Percentiles rank a stretch among this genome's conserved stretches.
phyloP scores from a whole-genome alignment of 805 yeast species.

The Dipodascus albidus region DNA sequence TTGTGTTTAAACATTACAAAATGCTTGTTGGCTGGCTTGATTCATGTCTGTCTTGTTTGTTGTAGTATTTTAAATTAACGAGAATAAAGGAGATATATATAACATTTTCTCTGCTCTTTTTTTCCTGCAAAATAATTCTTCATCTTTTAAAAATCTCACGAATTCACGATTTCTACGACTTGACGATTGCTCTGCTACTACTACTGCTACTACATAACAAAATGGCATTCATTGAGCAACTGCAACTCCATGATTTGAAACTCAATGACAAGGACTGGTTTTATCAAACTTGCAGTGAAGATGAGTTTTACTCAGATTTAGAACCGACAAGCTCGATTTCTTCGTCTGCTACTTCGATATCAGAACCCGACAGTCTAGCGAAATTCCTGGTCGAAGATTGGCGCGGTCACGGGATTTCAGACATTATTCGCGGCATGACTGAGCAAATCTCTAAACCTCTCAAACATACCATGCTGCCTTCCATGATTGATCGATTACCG shows the following conservation, averaged over 20 bases:
- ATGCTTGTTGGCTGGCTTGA: neutral
- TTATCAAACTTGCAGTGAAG: neutral
- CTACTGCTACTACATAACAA: neutral
- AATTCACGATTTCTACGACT: no score
- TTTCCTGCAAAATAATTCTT: neutral
- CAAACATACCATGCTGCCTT: slow-evolving; percentile 54
- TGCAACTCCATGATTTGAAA: neutral
- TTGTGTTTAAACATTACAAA: neutral
- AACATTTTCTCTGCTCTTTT: neutral
- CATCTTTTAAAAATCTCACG: neutral
- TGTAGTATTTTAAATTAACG: neutral
- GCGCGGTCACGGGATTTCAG: neutral
- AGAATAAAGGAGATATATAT: neutral
- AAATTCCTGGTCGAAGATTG: neutral
- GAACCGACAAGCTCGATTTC: neutral
- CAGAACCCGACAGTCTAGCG: neutral
- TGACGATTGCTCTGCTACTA: neutral
- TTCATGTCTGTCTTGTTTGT: neutral
- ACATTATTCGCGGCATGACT: slow-evolving; percentile 9
- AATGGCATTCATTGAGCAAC: neutral
- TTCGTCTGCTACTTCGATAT: neutral
- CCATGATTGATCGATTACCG: slow-evolving; percentile 68
- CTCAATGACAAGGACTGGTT: neutral
- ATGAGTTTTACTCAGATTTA: neutral
- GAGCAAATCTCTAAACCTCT: slow-evolving; percentile 6